These are phyloP conservation scores for Ustilago tritici DNA, from an alignment of 1,284 basidiomycete genomes.

Conservation along the genomic window DNA sequence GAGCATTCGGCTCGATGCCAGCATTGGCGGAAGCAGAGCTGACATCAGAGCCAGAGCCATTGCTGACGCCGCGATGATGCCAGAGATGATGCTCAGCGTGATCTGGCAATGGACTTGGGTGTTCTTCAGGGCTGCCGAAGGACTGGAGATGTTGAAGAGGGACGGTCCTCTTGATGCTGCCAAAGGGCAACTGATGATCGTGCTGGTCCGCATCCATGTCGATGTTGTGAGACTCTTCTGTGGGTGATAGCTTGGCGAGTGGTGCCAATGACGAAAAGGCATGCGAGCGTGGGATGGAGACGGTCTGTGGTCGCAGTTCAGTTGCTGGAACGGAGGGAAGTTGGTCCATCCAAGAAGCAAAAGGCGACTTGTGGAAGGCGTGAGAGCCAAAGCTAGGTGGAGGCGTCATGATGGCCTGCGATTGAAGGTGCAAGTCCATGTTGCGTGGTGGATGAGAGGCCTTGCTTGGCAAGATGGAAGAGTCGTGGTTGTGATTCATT, in stretches of 20 bases:
- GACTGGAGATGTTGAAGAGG: constrained; percentile 31
- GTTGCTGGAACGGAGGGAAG: constrained; percentile 36
- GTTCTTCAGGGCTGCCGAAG: constrained; percentile 21
- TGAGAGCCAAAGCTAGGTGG: constrained; percentile 51
- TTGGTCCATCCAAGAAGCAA: constrained; percentile 33
- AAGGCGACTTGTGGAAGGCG: constrained; percentile 50
- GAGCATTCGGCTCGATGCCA: constrained; percentile 33
- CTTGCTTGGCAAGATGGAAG: constrained; percentile 35
- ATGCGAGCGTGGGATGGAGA: constrained; percentile 46
- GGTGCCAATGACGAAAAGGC: constrained; percentile 52
- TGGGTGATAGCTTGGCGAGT: constrained; percentile 35
- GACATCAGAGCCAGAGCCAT: constrained; percentile 44
- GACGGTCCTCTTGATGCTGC: constrained; percentile 41
- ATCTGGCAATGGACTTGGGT: neutral
- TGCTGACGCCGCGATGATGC: constrained; percentile 41
- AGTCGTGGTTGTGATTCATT: constrained; percentile 32
- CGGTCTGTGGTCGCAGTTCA: constrained; percentile 21
- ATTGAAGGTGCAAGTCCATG: constrained; percentile 25
- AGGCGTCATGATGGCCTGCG: constrained; percentile 56
- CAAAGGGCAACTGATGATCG: constrained; percentile 13
- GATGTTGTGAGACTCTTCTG: constrained; percentile 31
- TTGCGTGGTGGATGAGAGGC: constrained; percentile 15
- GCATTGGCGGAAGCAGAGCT: constrained; percentile 36
- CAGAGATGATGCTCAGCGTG: constrained; percentile 19
- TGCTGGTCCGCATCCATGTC: constrained; percentile 22